These are phyloP conservation scores for Galeopsis tetrahit DNA, from an alignment of 257 asterid species.

Conservation along the genomic window DNA sequence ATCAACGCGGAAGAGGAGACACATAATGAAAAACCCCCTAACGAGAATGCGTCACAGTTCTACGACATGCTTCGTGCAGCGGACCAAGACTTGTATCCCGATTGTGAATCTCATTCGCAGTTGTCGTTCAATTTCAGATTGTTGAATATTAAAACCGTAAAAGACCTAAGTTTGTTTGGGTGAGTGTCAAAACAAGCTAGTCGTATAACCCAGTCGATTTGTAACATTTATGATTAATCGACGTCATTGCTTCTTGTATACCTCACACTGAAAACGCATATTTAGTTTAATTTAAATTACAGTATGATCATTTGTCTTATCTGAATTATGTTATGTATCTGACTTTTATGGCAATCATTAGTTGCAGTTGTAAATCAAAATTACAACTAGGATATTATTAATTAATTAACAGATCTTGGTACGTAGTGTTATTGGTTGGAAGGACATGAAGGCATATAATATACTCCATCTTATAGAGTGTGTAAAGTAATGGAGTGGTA, in stretches of 20 bases:
- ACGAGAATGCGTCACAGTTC: too few relatives aligned
- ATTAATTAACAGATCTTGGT: slow-evolving; percentile 1
- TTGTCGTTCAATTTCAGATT: too few relatives aligned
- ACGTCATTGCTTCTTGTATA: background rate
- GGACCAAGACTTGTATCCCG: too few relatives aligned
- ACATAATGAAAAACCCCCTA: too few relatives aligned
- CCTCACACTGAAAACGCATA: background rate
- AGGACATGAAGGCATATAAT: slow-evolving; percentile 1
- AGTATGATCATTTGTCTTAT: slow-evolving; percentile 21
- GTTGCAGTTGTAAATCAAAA: slow-evolving; percentile 30
- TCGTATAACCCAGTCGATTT: background rate
- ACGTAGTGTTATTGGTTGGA: slow-evolving; percentile 33
- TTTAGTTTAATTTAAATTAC: background rate
- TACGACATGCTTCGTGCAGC: too few relatives aligned
- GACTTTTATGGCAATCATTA: slow-evolving; percentile 43
- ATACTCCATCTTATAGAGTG: background rate
- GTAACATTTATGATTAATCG: background rate
- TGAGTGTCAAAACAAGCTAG: too few relatives aligned
- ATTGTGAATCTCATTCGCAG: too few relatives aligned
- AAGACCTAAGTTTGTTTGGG: too few relatives aligned
- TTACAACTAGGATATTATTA: slow-evolving; percentile 33
- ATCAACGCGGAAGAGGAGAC: too few relatives aligned
- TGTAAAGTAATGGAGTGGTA: slow-evolving; percentile 29
- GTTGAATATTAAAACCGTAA: too few relatives aligned
- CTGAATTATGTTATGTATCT: slow-evolving; percentile 10